Evolutionary conservation across 257 asterid species (phyloP), one percentile per base, ranked within the genome.

Genomic region (Thymus mandschuricus): DNA sequence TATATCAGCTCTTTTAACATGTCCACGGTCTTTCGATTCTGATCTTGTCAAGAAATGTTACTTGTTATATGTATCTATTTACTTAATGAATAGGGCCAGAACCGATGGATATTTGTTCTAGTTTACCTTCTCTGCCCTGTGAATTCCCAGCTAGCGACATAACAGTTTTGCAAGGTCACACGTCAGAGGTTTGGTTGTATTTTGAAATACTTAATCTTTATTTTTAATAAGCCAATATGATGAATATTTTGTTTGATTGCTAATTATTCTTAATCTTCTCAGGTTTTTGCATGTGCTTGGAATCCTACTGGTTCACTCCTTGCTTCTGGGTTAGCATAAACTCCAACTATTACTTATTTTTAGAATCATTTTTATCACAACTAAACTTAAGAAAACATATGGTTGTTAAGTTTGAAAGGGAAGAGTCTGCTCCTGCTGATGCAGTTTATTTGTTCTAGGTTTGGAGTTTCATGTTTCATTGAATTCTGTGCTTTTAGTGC

Each of bases 271-370:
- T 69, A 66, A 51, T 59, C 68, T 59, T 81, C 79, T 51, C 88
- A 94, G 99, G 99, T 94, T 77, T 91, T 89, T 86, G 98, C 99
- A n/a, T 94, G 99, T 83, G 91, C 98, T 8, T 94, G 99, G 99
- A 89, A 91, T 74, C 96, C 99, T 43, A 61, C 82, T 40, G 97
- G 97, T 73, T 85, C 97, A 72, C 91, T 94, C 83, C 98, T 94
- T 83, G 99, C 99, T 71, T 89, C 99, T 71, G 99, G 99, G 99
- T 94, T 69, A 69, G 96, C 78, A 78, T 74, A 44, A 35, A 57
- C 46, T 72, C 68, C 64, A 49, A 52, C 56, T 45, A 10, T 46
- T 71, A 61, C 62, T 51, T 57, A 43, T 66, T 41, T 44, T 11
- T 8, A 55, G 52, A 69, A 78, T 66, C 43, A 55, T 67, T 57